A percentile compares a stretch with the other conserved stretches of the same genome.
These are phyloP conservation scores for Terfezia claveryi DNA, from an alignment of 495 filamentous ascomycete genomes.

Conservation along the genomic window DNA sequence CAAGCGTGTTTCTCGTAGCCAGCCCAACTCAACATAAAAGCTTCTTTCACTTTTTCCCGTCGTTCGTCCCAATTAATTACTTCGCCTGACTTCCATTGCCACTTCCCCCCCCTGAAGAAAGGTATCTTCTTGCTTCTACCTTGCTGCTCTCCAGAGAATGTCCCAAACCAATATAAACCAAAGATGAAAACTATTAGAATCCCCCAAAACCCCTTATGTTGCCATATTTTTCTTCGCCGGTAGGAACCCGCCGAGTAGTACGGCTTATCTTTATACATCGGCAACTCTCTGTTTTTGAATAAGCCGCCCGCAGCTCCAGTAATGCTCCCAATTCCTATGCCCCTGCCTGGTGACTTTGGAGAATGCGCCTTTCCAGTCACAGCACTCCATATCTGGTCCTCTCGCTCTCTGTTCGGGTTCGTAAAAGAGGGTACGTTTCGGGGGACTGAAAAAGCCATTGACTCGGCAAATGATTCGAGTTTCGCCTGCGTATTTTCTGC, in stretches of 20 bases:
- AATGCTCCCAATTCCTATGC: constrained; percentile 27
- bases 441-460: constrained; percentile 45
- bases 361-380: constrained; percentile 4
- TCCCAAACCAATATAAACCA: constrained; percentile 38
- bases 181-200: constrained; percentile 28
- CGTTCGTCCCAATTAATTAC: constrained; percentile 47
- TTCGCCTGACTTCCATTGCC: constrained; percentile 21
- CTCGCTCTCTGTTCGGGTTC: constrained; percentile 42
- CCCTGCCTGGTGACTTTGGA: constrained; percentile 3
- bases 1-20: constrained; percentile 85
- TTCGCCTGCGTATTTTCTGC: not conserved
- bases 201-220: constrained; percentile 32
- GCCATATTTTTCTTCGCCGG: constrained; percentile 26
- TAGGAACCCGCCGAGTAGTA: constrained; percentile 42
- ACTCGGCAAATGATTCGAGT: not conserved
- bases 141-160: constrained; percentile 16
- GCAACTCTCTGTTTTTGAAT: constrained; percentile 42
- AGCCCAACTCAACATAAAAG: constrained; percentile 73
- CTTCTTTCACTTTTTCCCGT: constrained; percentile 70
- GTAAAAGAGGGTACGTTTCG: constrained; percentile 50
- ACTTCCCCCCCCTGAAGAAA: constrained; percentile 20
- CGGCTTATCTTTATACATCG: constrained; percentile 98
- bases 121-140: constrained; percentile 3
- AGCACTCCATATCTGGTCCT: constrained; percentile 46
- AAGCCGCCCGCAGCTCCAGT: constrained; percentile 27